Percentiles rank a stretch among this genome's conserved stretches.
These are phyloP conservation scores for Aegilops longissima DNA, from an alignment of 176 grass and related monocot species.

Conservation along the genomic window DNA sequence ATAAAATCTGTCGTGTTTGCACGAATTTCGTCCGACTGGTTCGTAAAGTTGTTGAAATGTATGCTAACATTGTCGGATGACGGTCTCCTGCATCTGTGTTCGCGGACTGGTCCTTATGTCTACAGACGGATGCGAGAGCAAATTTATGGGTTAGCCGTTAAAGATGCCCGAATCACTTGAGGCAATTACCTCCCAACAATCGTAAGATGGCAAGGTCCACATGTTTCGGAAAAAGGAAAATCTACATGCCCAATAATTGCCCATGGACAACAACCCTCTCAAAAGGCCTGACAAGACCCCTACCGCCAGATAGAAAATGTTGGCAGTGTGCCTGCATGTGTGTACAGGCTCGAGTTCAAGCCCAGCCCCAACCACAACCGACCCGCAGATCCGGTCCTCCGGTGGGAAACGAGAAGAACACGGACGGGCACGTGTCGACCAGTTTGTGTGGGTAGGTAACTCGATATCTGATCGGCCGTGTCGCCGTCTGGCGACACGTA, in stretches of 20 bases:
- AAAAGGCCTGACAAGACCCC: background rate
- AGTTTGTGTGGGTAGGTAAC: background rate
- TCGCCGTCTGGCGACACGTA: background rate
- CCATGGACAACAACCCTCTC: background rate
- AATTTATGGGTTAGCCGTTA: too few species aligned
- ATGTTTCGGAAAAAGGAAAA: background rate
- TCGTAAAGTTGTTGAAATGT: too few species aligned
- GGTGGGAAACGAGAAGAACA: conserved; percentile 11
- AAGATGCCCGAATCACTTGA: too few species aligned
- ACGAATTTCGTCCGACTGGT: too few species aligned
- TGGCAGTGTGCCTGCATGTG: conserved; percentile 8
- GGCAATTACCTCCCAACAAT: too few species aligned
- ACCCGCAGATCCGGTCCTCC: background rate
- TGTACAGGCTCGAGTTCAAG: background rate
- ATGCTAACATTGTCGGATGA: too few species aligned
- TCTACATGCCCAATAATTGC: background rate
- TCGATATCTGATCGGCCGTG: background rate
- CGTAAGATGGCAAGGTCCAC: background rate
- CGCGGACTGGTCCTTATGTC: too few species aligned
- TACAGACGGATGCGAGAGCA: too few species aligned
- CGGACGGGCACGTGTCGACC: background rate
- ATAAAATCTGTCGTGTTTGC: too few species aligned
- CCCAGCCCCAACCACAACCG: too few species aligned
- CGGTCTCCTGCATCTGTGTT: too few species aligned
- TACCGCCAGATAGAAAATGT: background rate